Conservation (phyloP, 2,329 filamentous ascomycete genomes). For the Sporothrix pallida region DNA sequence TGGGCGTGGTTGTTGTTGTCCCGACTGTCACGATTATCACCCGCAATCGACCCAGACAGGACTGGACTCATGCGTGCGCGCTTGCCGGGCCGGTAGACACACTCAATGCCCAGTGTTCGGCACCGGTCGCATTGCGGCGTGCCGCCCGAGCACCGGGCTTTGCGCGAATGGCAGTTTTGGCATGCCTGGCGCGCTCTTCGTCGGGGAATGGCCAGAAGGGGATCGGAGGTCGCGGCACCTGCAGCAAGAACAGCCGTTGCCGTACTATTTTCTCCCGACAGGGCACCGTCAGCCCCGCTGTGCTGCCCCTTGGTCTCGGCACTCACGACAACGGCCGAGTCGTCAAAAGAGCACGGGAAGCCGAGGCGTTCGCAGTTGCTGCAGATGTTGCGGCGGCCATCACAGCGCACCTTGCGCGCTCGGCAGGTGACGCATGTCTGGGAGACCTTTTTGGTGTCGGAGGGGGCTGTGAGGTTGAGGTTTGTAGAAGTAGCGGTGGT, state of each 20-base stretch:
- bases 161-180: conserved; percentile 62
- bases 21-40: neutral
- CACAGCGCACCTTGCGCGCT: conserved; percentile 64
- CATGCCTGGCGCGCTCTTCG: conserved; percentile 63
- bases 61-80: conserved; percentile 42
- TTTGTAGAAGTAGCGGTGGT: neutral
- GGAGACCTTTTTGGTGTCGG: conserved; percentile 48
- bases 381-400: conserved; percentile 59
- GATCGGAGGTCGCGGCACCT: conserved; percentile 25
- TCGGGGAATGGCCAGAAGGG: conserved; percentile 53
- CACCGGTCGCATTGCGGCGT: conserved; percentile 60
- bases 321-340: conserved; percentile 43
- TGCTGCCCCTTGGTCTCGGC: neutral
- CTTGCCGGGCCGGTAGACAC: conserved; percentile 60
- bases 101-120: conserved; percentile 60
- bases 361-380: conserved; percentile 64
- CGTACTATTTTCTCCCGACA: neutral
- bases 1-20: conserved; percentile 4
- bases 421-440: conserved; percentile 61
- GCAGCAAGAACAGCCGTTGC: neutral
- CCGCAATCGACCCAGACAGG: conserved; percentile 22
- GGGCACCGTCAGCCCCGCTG: neutral
- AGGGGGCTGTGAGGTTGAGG: neutral
- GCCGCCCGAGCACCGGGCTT: conserved; percentile 64
- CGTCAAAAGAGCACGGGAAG: conserved; percentile 63